phyloP scores from a whole-genome alignment of 1,284 basidiomycete genomes.

The Rhodotorula sp. region DNA sequence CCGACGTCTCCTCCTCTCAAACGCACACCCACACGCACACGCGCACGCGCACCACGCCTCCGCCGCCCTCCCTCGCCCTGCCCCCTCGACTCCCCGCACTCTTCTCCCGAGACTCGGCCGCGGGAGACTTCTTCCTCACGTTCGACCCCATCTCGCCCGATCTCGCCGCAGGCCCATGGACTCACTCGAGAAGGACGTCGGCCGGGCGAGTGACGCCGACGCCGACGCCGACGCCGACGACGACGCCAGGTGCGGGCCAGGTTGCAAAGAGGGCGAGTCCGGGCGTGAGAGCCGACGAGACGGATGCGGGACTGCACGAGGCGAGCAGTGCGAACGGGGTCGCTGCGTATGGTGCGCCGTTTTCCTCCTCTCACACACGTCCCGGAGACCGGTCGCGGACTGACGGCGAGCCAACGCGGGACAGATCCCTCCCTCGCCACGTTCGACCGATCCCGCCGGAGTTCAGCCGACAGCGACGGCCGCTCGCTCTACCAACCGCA shows the following conservation, averaged over 20 bases:
- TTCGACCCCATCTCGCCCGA: background rate
- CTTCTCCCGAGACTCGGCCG: background rate
- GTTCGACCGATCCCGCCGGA: conserved; percentile 30
- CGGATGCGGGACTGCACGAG: conserved; percentile 2
- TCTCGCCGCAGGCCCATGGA: too few relatives aligned
- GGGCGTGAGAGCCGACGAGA: background rate
- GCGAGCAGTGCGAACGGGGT: background rate
- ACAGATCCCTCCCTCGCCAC: background rate
- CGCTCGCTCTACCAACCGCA: conserved; percentile 23
- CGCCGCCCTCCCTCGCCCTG: background rate
- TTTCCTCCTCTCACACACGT: background rate
- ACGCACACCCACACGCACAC: conserved; percentile 3
- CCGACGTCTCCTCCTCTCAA: conserved; percentile 7
- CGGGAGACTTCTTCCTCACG: conserved; percentile 33
- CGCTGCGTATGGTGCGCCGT: background rate
- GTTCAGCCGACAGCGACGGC: conserved; percentile 31
- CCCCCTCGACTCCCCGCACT: conserved; percentile 29
- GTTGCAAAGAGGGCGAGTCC: conserved; percentile 3
- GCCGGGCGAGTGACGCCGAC: conserved; percentile 11
- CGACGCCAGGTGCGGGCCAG: too few relatives aligned
- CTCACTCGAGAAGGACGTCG: background rate
- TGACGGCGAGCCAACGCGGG: too few relatives aligned
- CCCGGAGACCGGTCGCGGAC: too few relatives aligned
- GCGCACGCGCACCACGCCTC: background rate
- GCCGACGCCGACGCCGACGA: too few relatives aligned